Evolutionary conservation across 139 green algal genomes (phyloP), one percentile per base, ranked within the genome.

Genomic region (Tetradesmus lagerheimii): DNA sequence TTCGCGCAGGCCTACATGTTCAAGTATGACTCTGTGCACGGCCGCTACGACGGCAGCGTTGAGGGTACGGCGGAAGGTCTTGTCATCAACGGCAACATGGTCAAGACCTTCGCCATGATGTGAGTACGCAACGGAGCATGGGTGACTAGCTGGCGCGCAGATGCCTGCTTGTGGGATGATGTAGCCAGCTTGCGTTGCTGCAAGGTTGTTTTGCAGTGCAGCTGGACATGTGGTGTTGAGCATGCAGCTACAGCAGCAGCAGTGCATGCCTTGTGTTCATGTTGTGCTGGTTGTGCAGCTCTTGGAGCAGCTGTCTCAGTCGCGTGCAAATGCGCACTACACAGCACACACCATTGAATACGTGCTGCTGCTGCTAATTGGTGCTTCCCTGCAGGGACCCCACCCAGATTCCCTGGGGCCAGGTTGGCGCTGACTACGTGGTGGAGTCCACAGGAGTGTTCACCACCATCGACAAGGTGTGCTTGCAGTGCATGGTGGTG

Each of bases 361-460:
- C 8, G 43, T 18, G 80, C 47, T 39, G 34, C 37, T 80, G 64
- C 29, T 35, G 39, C 25, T 62, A 27, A 6, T 80, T 29, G 23
- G 31, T 62, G 41, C 9, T 23, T 89, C 64, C 12, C 31, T 92
- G 89, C 93, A 97, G 94, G 90, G 95, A 99, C 91, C 94, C 97
- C n/a, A 87, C 92, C 20, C 89, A 98, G 85, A 99, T 99, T 67
- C 94, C 95, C 31, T 99, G 97, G 97, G 96, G 91, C 6, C 80
- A 93, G 1, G 83, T 89, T 27, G 97, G 96, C 67, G 97, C 94
- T 12, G 95, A 98, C 71, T 96, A 96, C 80, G 96, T 99, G 6
- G 94, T 98, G 9, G 98, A 99, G 93, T 96, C 94, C 84, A 99
- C 98, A 2, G 98, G 98, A 87, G 97, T 99, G 1, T 99, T 99